A percentile compares a stretch with the other conserved stretches of the same genome.
phyloP scores from a whole-genome alignment of 768 basidiomycete genomes.

The Erythrobasidium yunnanense region DNA sequence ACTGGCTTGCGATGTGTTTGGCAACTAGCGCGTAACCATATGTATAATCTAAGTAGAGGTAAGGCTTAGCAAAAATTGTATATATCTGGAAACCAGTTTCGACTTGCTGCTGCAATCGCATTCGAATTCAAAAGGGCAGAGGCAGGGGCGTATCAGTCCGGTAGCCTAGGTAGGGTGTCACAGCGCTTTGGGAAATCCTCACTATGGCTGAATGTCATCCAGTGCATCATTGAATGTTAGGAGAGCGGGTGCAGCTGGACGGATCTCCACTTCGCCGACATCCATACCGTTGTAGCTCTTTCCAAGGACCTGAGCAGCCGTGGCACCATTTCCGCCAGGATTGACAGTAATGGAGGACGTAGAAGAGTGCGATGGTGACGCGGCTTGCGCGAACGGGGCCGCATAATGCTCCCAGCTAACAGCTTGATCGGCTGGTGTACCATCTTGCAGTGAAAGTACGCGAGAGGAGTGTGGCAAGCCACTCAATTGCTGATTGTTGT shows the following conservation, averaged over 20 bases:
- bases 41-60: background rate
- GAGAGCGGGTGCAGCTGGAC: background rate
- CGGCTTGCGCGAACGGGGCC: background rate
- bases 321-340: background rate
- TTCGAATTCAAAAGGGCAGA: background rate
- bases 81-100: background rate
- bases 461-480: background rate
- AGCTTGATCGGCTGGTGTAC: background rate
- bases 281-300: background rate
- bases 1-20: background rate
- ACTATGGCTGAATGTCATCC: background rate
- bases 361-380: background rate
- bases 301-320: background rate
- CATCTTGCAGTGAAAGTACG: background rate
- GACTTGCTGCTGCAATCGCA: background rate
- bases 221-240: background rate
- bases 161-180: background rate
- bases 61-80: background rate
- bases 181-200: background rate
- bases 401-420: background rate
- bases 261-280: background rate
- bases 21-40: background rate
- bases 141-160: background rate
- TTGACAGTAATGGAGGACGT: background rate
- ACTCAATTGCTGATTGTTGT: background rate